Base-by-base conservation (phyloP, 495 filamentous ascomycete genomes). In the Penicillium silybi region DNA sequence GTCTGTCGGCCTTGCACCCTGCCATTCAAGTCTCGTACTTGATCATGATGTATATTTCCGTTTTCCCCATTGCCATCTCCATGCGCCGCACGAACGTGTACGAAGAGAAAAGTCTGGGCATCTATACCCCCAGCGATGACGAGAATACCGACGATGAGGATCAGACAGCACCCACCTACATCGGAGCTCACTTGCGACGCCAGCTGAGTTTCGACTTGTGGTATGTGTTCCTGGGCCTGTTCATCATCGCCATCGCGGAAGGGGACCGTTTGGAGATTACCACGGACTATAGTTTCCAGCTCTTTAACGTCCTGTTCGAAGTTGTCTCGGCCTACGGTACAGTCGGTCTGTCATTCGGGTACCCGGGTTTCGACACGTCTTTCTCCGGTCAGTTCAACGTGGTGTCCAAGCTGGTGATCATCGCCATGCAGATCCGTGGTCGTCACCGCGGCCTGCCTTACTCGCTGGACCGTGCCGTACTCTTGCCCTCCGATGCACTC, bases 31-130 rank as follows among this genome's bases (percentile, higher is more conserved):
- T 93, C 4, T 96, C 90, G 16, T 97, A 96, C 73, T 69, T 96
- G 69, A 84, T 97, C 69, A 97, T 97, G 92, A 97, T 97, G 92
- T 97, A 97, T 67, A 97, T 97, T 54, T 96, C 92, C 41, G 89
- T 96, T 37, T 90, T 95, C 59, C 92, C 92, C 22, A 92, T 97
- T 58, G 92, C 92, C 54, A 96, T 97, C 50, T 92, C 87, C 23
- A 83, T 97, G 59, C 87, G 92, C 50, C 80, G 89, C 45, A 97
- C 92, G 32, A 97, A 97, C 66, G 92, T 96, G 9, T 97, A 97
- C 75, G 92, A 97, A 68, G 92, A 97, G 65, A 87, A 87, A 59
- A 92, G 88, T 47, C 80, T 97, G 9, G 92, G 92, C 2, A 81
- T 97, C 18, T 97, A 89, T 60, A 62, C 59, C 16, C 25, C 61